These are phyloP conservation scores for Breynia disticha DNA, from an alignment of 441 rosid species.

Conservation along the genomic window DNA sequence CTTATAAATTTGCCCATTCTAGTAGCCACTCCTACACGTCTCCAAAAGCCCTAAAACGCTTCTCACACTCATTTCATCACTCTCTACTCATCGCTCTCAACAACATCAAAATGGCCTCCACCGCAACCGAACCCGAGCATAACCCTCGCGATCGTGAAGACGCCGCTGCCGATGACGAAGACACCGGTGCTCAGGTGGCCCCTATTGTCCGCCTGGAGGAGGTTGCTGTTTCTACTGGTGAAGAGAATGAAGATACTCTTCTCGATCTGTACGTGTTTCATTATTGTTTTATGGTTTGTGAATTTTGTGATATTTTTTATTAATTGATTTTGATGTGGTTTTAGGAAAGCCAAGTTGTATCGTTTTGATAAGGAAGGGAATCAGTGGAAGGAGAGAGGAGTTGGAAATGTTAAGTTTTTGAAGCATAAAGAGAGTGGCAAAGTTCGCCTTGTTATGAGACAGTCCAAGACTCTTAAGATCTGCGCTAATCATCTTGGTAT, in stretches of 20 bases:
- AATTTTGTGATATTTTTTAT: neutral
- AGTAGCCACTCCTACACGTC: too few species aligned
- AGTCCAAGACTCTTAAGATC: constrained; percentile 86
- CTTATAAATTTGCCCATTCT: too few species aligned
- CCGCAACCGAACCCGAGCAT: too few species aligned
- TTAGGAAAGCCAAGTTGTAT: constrained; percentile 68
- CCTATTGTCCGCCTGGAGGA: constrained; percentile 86
- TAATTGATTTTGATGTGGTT: neutral
- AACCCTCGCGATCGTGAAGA: constrained; percentile 15
- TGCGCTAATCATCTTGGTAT: constrained; percentile 84
- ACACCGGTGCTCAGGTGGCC: constrained; percentile 91
- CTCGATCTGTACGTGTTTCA: constrained; percentile 53
- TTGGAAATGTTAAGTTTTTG: constrained; percentile 72
- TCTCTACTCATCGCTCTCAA: too few species aligned
- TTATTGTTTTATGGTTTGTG: neutral
- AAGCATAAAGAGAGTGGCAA: constrained; percentile 60
- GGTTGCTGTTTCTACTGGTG: constrained; percentile 80
- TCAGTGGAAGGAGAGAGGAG: constrained; percentile 94
- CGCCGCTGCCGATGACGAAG: constrained; percentile 76
- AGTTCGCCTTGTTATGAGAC: constrained; percentile 83
- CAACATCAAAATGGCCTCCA: too few species aligned
- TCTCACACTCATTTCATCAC: too few species aligned
- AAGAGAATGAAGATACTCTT: constrained; percentile 75
- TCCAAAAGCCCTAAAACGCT: too few species aligned
- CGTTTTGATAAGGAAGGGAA: constrained; percentile 65